Evolutionary conservation across 2,329 filamentous ascomycete genomes (phyloP), one percentile per base, ranked within the genome.

Genomic region (Capronia epimyces): DNA sequence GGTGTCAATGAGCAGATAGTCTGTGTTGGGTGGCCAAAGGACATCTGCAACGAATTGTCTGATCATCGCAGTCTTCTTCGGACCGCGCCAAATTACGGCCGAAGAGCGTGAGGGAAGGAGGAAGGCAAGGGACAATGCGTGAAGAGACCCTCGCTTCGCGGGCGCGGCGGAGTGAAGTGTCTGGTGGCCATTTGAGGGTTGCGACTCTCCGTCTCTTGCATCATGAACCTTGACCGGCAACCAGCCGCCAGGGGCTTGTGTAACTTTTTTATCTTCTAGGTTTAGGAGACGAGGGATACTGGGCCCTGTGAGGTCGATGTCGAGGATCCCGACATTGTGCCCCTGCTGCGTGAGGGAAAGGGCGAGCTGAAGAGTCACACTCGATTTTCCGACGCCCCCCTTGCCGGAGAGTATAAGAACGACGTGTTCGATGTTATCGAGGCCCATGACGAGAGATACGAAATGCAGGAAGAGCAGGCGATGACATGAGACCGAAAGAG

Each of bases 11-110:
- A 98, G 79, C 0, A 98, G 77, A 65, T 88, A 97, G 67, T 97
- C 91, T n/a, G 88, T 81, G 20, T 84, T 79, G 47, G 81, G 79
- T 0, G 75, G 79, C 93, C 93, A 97, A 24, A 88, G 77, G 3
- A 96, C 90, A 64, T 96, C 90, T 1, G 87, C 86, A 22, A 98
- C 75, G 66, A 98, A 98, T 68, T 98, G 93, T 34, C 90, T 83
- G 52, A 98, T 89, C 93, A 98, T 98, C 44, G 93, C 93, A 3
- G 93, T 98, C 74, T 98, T 98, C 72, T 98, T 98, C 2, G 93
- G 93, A 0, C 93, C 93, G 46, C 93, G 82, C 93, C 93, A 98
- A 32, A 98, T 93, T 0, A 98, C 90, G 0, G 93, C 91, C 62
- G 96, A 89, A 56, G 87, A 87, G 61, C 91, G 77, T 55, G 83